Evolutionary conservation across 2,329 filamentous ascomycete genomes (phyloP).

Genomic region (Aphanoascus verrucosus): DNA sequence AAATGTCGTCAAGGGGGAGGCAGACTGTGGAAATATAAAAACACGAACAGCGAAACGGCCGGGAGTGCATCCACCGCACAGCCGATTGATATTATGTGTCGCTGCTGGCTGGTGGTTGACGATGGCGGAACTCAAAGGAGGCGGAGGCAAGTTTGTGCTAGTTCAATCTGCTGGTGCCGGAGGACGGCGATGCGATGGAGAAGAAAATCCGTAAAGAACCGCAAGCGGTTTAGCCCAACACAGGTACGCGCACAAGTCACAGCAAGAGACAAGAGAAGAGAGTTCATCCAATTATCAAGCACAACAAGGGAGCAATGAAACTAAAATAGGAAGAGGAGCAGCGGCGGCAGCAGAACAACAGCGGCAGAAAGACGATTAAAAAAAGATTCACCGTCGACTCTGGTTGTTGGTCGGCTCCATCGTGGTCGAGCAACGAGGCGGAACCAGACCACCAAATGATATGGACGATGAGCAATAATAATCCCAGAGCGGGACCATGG

Average conservation of each 20-base stretch:
- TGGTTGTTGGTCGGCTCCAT: not conserved
- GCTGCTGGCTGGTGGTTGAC: not conserved
- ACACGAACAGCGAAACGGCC: not conserved
- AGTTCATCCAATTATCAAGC: not conserved
- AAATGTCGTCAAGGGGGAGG: not conserved
- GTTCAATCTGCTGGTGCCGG: not conserved
- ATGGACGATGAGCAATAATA: not conserved
- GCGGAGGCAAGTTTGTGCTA: slow-evolving; percentile 8
- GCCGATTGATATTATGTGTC: not conserved
- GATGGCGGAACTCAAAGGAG: not conserved
- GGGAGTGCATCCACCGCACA: not conserved
- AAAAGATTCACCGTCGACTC: no score
- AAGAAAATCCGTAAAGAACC: slow-evolving; percentile 8
- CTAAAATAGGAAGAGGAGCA: not conserved
- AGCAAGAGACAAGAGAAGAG: not conserved
- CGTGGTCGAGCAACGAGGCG: slow-evolving; percentile 6
- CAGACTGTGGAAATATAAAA: not conserved
- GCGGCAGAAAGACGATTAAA: no score
- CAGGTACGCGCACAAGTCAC: not conserved
- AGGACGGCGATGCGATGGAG: slow-evolving; percentile 7
- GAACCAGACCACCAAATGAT: slow-evolving; percentile 6
- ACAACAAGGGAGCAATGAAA: not conserved
- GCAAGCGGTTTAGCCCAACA: slow-evolving; percentile 9
- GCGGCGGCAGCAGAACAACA: not conserved
- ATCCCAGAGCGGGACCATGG: slow-evolving; percentile 3